These are phyloP conservation scores for Lentinula sp. DNA, from an alignment of 768 basidiomycete genomes.

Conservation along the genomic window DNA sequence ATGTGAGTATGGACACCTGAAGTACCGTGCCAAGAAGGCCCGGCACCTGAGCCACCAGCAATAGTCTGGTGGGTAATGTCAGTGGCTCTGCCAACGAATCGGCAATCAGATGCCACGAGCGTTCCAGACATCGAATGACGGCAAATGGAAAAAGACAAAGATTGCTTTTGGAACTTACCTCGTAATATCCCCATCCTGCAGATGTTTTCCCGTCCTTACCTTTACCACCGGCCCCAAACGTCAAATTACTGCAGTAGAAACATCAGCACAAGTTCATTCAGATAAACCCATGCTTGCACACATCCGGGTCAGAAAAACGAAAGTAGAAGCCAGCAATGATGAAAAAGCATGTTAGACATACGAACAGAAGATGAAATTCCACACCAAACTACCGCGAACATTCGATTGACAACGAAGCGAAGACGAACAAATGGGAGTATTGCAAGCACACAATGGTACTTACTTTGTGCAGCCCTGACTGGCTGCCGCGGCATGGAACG, in stretches of 20 bases:
- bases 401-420: neutral
- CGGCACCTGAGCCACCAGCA: slow-evolving; percentile 90
- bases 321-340: neutral
- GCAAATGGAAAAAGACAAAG: no score
- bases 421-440: no score
- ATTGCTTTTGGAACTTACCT: slow-evolving; percentile 32
- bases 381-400: neutral
- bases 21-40: slow-evolving; percentile 85
- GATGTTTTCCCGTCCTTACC: slow-evolving; percentile 67
- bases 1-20: slow-evolving; percentile 93
- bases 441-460: slow-evolving; percentile 14
- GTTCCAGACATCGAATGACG: no score
- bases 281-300: no score
- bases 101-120: no score
- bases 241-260: slow-evolving; percentile 57
- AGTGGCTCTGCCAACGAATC: neutral
- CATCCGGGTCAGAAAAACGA: no score
- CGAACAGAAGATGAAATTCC: no score
- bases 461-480: slow-evolving; percentile 94
- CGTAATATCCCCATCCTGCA: slow-evolving; percentile 89
- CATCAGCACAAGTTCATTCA: no score
- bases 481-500: slow-evolving; percentile 87
- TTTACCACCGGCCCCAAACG: slow-evolving; percentile 88
- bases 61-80: slow-evolving; percentile 57
- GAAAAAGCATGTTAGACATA: no score